Base-by-base conservation (phyloP, 169 alveolate genomes). In the Plasmodium gallinaceum region DNA sequence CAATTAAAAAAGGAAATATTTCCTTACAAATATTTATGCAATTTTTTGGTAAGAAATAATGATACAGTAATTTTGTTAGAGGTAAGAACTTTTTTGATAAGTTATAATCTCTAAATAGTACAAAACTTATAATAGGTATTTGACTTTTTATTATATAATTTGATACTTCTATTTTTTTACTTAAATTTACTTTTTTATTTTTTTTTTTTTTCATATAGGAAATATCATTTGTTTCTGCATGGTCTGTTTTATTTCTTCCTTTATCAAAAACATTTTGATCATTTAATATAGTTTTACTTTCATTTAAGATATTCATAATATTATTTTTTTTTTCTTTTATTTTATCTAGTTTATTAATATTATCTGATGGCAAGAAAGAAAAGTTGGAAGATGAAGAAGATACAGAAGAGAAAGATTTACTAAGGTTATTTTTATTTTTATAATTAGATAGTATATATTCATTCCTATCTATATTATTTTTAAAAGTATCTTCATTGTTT, bases 81-180 rank as follows among this genome's bases (percentile, higher is more conserved):
- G 92, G 88, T 18, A 86, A 60, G 0, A 75, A 80, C 32, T 86
- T 86, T 37, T 71, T 60, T 45, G 92, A 70, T 43, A 86, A 60
- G 58, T 86, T 58, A 16, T 54, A 70, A 32, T 86, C 92, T 60
- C 88, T 42, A 64, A 86, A 86, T 20, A 86, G 39, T 24, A 70
- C 68, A 32, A 14, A 72, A 39, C 92, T 86, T 70, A 86, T 86
- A 24, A 86, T n/a, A 14, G 92, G 92, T 20, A 71, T 71, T 71
- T 45, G 73, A 22, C 88, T 86, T 43, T 60, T 86, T 54, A 86
- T 76, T 54, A 22, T 5, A 18, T 57, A 64, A 8, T 22, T 43
- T 0, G 14, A 37, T 43, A 12, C 24, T 2, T 45, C 8, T 46
- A n/a, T 46, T 12, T 48, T 61, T 18, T 64, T 76, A 20, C 10